Conservation (phyloP, 2,329 filamentous ascomycete genomes). For the Orbilia oligospora region DNA sequence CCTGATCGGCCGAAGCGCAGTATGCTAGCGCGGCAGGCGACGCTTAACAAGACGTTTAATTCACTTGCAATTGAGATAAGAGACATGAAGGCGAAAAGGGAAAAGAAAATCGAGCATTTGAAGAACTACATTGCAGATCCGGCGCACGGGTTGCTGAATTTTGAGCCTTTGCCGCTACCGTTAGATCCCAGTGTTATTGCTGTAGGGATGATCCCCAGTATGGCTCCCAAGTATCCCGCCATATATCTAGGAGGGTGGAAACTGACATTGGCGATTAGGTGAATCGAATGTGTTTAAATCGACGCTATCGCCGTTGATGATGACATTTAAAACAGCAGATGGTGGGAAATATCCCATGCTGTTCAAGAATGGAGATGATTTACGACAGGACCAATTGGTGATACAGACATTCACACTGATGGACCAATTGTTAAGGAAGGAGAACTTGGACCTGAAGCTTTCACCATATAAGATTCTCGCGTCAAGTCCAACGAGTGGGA, state of each 20-base stretch:
- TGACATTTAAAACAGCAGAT: constrained; percentile 86
- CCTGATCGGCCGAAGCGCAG: constrained; percentile 73
- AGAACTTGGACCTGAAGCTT: constrained; percentile 94
- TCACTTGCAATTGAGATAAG: constrained; percentile 92
- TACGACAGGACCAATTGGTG: constrained; percentile 96
- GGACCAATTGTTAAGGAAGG: constrained; percentile 94
- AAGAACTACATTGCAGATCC: constrained; percentile 88
- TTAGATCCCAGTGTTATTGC: constrained; percentile 87
- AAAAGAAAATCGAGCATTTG: constrained; percentile 84
- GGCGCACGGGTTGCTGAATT: constrained; percentile 86
- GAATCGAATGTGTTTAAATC: constrained; percentile 96
- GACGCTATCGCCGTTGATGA: constrained; percentile 88
- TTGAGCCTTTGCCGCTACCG: constrained; percentile 89
- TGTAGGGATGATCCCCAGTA: constrained; percentile 78
- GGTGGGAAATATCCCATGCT: constrained; percentile 89
- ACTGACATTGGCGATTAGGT: constrained; percentile 68
- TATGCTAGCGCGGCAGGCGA: constrained; percentile 85
- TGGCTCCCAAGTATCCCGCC: neutral
- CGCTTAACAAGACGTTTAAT: constrained; percentile 87
- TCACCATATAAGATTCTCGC: constrained; percentile 97
- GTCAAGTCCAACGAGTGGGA: constrained; percentile 88
- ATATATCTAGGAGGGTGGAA: neutral
- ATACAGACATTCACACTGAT: constrained; percentile 98
- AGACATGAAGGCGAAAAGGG: constrained; percentile 81
- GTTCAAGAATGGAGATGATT: constrained; percentile 96